phyloP scores from a whole-genome alignment of 805 yeast genomes.

The Cyberlindnera maritima region DNA sequence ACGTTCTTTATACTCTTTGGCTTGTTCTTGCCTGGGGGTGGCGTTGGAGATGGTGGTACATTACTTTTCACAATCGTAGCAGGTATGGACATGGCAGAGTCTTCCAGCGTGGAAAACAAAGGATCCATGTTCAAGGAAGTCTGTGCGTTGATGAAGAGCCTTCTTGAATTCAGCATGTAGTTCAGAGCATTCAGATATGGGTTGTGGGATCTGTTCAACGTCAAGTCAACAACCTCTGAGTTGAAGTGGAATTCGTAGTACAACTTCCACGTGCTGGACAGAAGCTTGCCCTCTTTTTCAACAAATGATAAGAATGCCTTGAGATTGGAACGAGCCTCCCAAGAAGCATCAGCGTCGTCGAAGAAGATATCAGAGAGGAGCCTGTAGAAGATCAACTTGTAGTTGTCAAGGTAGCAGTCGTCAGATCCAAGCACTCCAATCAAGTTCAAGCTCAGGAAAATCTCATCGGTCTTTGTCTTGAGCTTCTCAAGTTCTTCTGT shows the following conservation, averaged over 20 bases:
- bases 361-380: conserved; percentile 21
- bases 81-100: conserved; percentile 49
- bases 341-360: background rate
- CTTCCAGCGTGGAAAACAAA: conserved; percentile 44
- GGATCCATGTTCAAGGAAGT: conserved; percentile 42
- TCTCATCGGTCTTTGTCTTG: conserved; percentile 15
- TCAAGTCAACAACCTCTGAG: conserved; percentile 17
- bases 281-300: conserved; percentile 21
- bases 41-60: conserved; percentile 1
- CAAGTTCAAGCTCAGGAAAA: conserved; percentile 16
- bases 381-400: conserved; percentile 21
- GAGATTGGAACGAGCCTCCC: conserved; percentile 13
- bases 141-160: conserved; percentile 31
- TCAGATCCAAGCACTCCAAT: conserved; percentile 2
- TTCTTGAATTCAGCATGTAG: conserved; percentile 31
- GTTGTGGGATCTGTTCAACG: conserved; percentile 16
- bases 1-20: conserved; percentile 23
- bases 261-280: conserved; percentile 21
- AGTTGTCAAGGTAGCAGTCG: conserved; percentile 22
- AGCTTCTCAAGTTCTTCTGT: conserved; percentile 3
- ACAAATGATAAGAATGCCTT: conserved; percentile 17
- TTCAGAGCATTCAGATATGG: conserved; percentile 26
- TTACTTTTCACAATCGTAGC: conserved; percentile 24
- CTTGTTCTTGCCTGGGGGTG: conserved; percentile 13
- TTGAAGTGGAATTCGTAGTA: conserved; percentile 24